Evolutionary conservation across 1,139 yeast genomes (phyloP).

Genomic region (Wickerhamomyces sp.): DNA sequence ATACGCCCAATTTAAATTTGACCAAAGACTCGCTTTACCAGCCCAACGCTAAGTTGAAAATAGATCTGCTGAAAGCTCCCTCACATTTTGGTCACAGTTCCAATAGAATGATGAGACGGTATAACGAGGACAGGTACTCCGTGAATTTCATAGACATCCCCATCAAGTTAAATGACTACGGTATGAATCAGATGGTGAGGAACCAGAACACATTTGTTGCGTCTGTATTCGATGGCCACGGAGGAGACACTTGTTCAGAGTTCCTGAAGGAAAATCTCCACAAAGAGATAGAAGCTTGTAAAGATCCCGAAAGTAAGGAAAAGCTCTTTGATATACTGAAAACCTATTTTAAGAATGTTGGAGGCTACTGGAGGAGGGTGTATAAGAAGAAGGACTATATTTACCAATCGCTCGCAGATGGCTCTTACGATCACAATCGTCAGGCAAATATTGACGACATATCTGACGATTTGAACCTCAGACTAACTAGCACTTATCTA

Average conservation of each 20-base stretch:
- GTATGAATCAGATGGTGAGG: conserved; percentile 16
- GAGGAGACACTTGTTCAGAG: conserved; percentile 71
- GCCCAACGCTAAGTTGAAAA: conserved; percentile 20
- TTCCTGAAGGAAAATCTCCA: conserved; percentile 53
- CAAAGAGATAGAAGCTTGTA: conserved; percentile 45
- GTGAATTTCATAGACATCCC: conserved; percentile 30
- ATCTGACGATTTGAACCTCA: conserved; percentile 49
- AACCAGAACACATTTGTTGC: conserved; percentile 13
- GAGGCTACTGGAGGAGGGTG: conserved; percentile 90
- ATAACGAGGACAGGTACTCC: conserved; percentile 74
- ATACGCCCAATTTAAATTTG: conserved; percentile 7
- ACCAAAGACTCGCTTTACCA: conserved; percentile 9
- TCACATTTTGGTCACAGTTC: conserved; percentile 76
- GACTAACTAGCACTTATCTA: conserved; percentile 60
- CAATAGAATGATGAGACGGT: conserved; percentile 68
- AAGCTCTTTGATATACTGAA: conserved; percentile 38
- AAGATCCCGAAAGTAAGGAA: conserved; percentile 26
- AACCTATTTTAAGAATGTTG: conserved; percentile 52
- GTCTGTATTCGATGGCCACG: conserved; percentile 88
- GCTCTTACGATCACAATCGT: background rate
- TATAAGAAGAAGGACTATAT: conserved; percentile 42
- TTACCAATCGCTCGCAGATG: conserved; percentile 35
- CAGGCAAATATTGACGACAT: background rate
- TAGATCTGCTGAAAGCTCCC: conserved; percentile 64
- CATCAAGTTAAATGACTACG: conserved; percentile 29